Conservation (phyloP, 2,329 filamentous ascomycete species). For the Nemania abortiva region DNA sequence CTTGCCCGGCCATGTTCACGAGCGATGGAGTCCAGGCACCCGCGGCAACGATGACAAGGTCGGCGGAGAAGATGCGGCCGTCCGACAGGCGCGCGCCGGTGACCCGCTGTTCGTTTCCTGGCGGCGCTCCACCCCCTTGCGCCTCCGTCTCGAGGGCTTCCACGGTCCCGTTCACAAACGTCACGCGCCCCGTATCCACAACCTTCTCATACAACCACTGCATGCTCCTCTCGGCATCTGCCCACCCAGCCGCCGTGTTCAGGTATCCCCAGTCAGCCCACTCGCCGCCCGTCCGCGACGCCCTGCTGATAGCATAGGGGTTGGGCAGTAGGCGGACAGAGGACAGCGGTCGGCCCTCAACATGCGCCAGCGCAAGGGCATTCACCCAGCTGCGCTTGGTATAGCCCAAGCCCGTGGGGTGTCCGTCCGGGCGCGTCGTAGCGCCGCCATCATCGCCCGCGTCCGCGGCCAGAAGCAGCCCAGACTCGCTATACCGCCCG, state of each 20-base stretch:
- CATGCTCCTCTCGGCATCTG: slow-evolving; percentile 79
- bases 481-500: slow-evolving; percentile 77
- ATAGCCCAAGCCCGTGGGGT: slow-evolving; percentile 67
- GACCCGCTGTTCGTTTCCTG: slow-evolving; percentile 52
- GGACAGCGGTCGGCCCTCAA: slow-evolving; percentile 52
- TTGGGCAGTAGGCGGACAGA: slow-evolving; percentile 61
- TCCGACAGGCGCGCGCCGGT: slow-evolving; percentile 70
- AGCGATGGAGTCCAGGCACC: slow-evolving; percentile 88
- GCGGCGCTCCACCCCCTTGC: too few species aligned
- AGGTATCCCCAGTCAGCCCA: slow-evolving; percentile 77
- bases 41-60: slow-evolving; percentile 82
- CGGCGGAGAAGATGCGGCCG: slow-evolving; percentile 66
- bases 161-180: slow-evolving; percentile 65
- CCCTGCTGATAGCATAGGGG: slow-evolving; percentile 58
- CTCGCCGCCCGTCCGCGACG: slow-evolving; percentile 61
- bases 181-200: slow-evolving; percentile 66
- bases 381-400: slow-evolving; percentile 72
- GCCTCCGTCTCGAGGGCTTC: slow-evolving; percentile 52
- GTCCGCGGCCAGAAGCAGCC: slow-evolving; percentile 74
- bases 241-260: slow-evolving; percentile 83
- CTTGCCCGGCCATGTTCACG: slow-evolving; percentile 80
- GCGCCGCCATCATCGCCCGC: slow-evolving; percentile 37
- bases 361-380: slow-evolving; percentile 63
- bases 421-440: slow-evolving; percentile 51
- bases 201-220: slow-evolving; percentile 69